Evolutionary conservation across 305 asterid genomes (phyloP).

Genomic region (Fraxinus latifolia): DNA sequence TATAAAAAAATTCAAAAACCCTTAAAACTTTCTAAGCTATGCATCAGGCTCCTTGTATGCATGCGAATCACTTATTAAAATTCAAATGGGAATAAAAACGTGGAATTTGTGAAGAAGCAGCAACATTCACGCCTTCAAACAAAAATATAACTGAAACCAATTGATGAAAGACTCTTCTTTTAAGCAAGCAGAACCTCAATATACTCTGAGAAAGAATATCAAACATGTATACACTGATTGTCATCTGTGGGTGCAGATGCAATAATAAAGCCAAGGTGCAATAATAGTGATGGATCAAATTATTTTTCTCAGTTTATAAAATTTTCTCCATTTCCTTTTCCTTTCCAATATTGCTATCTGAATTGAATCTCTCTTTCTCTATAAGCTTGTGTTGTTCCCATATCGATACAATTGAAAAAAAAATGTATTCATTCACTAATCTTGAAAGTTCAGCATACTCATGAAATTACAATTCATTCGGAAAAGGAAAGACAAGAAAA

Average conservation of each 20-base stretch:
- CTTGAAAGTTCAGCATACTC: neutral
- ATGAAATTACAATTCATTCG: neutral
- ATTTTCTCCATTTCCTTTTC: neutral
- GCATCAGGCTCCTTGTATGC: neutral
- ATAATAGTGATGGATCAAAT: neutral
- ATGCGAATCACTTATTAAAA: neutral
- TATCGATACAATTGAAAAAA: neutral
- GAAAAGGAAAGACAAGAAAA: conserved; percentile 1
- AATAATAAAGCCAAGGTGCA: neutral
- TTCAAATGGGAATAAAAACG: neutral
- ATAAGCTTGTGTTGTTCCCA: neutral
- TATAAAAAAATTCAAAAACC: neutral
- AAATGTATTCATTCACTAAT: neutral
- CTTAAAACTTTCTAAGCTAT: neutral
- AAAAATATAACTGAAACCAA: neutral
- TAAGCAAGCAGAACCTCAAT: neutral
- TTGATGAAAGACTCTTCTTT: neutral
- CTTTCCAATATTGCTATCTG: neutral
- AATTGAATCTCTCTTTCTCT: neutral
- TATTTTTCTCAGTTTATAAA: neutral
- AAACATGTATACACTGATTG: neutral
- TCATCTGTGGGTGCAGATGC: neutral
- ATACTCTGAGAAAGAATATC: neutral
- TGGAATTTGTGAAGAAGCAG: neutral
- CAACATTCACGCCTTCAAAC: neutral